Evolutionary conservation across 2,329 filamentous ascomycete species (phyloP).

Genomic region (Alternaria sp.): DNA sequence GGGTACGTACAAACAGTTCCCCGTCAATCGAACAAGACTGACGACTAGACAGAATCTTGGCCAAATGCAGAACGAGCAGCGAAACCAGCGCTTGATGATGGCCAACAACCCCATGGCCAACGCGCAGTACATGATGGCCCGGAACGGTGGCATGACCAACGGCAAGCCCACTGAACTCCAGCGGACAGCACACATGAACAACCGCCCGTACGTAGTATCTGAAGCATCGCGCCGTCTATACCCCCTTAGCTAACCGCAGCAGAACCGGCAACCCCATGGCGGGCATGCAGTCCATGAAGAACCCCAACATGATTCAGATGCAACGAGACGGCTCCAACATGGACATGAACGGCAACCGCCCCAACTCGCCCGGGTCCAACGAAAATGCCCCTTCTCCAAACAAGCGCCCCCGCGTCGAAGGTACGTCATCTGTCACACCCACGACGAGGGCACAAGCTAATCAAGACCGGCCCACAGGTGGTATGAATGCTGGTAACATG

Average conservation of each 20-base stretch:
- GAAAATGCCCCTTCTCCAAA: constrained; percentile 93
- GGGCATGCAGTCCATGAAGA: constrained; percentile 68
- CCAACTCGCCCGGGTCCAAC: constrained; percentile 80
- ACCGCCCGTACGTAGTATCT: constrained; percentile 71
- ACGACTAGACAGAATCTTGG: constrained; percentile 66
- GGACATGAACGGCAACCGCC: constrained; percentile 80
- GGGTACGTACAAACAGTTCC: constrained; percentile 65
- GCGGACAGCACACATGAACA: constrained; percentile 81
- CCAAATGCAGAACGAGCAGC: constrained; percentile 72
- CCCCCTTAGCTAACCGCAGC: constrained; percentile 21
- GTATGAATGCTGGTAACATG: constrained; percentile 78
- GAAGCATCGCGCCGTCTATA: not conserved
- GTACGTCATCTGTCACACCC: constrained; percentile 65
- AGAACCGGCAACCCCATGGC: constrained; percentile 62
- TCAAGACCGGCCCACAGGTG: constrained; percentile 69
- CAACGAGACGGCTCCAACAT: constrained; percentile 87
- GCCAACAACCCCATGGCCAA: constrained; percentile 59
- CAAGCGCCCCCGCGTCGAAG: constrained; percentile 85
- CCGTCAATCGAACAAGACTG: constrained; percentile 12
- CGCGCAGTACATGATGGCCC: constrained; percentile 68
- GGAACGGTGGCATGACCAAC: constrained; percentile 64
- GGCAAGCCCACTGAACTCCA: constrained; percentile 69
- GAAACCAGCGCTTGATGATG: constrained; percentile 77
- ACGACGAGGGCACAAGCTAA: constrained; percentile 57
- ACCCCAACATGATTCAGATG: constrained; percentile 75